A percentile compares a stretch with the other conserved stretches of the same genome.
Evolutionary conservation across 2,329 filamentous ascomycete genomes (phyloP).

Genomic region (Aspergillus tamarii): DNA sequence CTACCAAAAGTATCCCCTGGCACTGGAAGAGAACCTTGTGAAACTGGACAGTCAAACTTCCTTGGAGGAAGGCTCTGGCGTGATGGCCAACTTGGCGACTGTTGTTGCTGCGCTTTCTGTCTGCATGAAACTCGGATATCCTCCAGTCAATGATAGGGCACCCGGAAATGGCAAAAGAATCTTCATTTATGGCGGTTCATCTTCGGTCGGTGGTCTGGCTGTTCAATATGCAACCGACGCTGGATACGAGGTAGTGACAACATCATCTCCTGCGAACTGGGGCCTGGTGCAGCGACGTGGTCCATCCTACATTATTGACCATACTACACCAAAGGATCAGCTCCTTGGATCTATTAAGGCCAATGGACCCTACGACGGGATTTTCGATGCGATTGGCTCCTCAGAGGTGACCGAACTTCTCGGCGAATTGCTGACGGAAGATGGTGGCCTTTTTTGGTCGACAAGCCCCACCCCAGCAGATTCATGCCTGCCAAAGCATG

Average conservation of each 20-base stretch:
- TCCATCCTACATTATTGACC: constrained; percentile 18
- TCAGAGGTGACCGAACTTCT: not conserved
- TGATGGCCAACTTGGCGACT: constrained; percentile 25
- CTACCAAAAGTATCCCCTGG: constrained; percentile 24
- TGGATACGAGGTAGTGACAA: constrained; percentile 18
- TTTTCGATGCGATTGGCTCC: constrained; percentile 8
- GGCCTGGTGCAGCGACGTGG: constrained; percentile 7
- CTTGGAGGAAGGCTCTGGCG: constrained; percentile 13
- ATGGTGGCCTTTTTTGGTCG: constrained; percentile 1
- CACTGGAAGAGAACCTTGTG: constrained; percentile 8
- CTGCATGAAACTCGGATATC: constrained; percentile 18
- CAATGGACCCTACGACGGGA: constrained; percentile 13
- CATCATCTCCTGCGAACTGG: constrained; percentile 14
- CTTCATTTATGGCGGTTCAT: constrained; percentile 17
- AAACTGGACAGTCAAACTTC: constrained; percentile 9
- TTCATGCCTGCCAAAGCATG: not conserved
- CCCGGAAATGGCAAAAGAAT: constrained; percentile 10
- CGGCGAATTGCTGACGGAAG: constrained; percentile 8
- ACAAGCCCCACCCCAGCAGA: not conserved
- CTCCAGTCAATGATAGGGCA: constrained; percentile 1
- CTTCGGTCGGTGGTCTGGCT: constrained; percentile 8
- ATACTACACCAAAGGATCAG: constrained; percentile 8
- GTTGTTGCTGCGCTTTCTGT: constrained; percentile 20
- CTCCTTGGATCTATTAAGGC: constrained; percentile 1
- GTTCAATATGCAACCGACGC: constrained; percentile 15